Base-by-base conservation (phyloP, 1,284 basidiomycete species). In the Ganoderma lingzhi region DNA sequence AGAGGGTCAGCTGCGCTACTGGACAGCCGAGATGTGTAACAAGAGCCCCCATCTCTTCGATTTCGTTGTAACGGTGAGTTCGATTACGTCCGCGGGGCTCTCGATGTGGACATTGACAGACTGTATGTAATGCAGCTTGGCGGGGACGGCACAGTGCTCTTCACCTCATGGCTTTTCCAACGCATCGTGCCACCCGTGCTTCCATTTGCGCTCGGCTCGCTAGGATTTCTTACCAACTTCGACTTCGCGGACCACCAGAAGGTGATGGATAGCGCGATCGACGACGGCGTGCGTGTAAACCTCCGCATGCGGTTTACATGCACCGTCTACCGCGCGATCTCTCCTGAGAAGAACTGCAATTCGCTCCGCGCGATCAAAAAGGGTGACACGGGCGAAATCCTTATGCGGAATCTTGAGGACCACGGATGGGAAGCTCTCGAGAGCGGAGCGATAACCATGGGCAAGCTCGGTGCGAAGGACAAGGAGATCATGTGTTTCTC, bases 101-200 rank as follows among this genome's bases (percentile, higher is more conserved):
- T 32, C 62, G 6, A 15, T 41, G 44, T 62, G 60, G 37, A 60
- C 37, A 59, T 63, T 32, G 41, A 62, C 58, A 48, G 58, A 67
- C n/a, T 2, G 14, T 8, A 39, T 12, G 17, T n/a, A 6, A 6
- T 75, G 17, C 61, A 97, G 93, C 92, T 98, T 70, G 98, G 98
- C 59, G 98, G 98, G 19, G 98, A 99, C 79, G 98, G 98, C 14
- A 99, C 98, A 0, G 97, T 99, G 1, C 88, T 99, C 28, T 99
- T 99, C 84, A 98, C 98, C 6, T 99, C 98, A 4, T 99, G 98
- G 98, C 86, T 99, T 44, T 99, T 99, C 86, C 98, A 99, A 80
- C 91, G 92, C 73, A 96, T 99, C 77, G 98, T 99, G 14, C 98
- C 98, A 14, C 98, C 98, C 6, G 96, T 99, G 48, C 90, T 99